Evolutionary conservation across 2,329 filamentous ascomycete species (phyloP).

Genomic region (Trichoderma sp.): DNA sequence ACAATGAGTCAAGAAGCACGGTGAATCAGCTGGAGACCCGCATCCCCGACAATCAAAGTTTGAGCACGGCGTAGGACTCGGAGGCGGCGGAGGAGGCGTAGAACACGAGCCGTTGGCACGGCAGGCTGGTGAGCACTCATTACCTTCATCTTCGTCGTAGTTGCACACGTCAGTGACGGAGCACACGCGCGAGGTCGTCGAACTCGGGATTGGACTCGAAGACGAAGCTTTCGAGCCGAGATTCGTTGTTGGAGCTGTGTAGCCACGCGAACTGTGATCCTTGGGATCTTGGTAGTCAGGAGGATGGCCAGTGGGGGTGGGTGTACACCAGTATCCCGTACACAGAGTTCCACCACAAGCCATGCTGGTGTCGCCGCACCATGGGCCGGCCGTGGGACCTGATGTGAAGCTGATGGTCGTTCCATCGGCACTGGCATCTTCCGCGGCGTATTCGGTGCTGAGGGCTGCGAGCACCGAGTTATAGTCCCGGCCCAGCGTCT

Average conservation of each 20-base stretch:
- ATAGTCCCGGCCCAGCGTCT: not conserved
- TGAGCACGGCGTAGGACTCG: not conserved
- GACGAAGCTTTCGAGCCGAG: not conserved
- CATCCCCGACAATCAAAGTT: not conserved
- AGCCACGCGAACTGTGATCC: not conserved
- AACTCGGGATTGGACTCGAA: not conserved
- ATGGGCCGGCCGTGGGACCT: not conserved
- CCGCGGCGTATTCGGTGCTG: not conserved
- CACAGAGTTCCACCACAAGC: not conserved
- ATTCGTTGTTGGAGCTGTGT: not conserved
- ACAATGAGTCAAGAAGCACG: not conserved
- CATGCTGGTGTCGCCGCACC: not conserved
- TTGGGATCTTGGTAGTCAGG: not conserved
- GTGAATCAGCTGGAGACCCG: not conserved
- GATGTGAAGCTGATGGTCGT: not conserved
- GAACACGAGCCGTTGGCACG: not conserved
- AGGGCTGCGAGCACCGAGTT: not conserved
- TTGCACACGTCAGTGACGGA: not conserved
- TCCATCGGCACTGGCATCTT: not conserved
- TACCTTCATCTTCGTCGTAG: not conserved
- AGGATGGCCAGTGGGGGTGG: not conserved
- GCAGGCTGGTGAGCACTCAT: not conserved
- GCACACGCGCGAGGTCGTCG: not conserved
- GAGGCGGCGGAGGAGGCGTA: not conserved
- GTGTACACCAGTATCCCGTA: not conserved